Percentiles rank a stretch among this genome's conserved stretches.
phyloP scores from a whole-genome alignment of 2,329 filamentous ascomycete genomes.

The Zalaria obscura region DNA sequence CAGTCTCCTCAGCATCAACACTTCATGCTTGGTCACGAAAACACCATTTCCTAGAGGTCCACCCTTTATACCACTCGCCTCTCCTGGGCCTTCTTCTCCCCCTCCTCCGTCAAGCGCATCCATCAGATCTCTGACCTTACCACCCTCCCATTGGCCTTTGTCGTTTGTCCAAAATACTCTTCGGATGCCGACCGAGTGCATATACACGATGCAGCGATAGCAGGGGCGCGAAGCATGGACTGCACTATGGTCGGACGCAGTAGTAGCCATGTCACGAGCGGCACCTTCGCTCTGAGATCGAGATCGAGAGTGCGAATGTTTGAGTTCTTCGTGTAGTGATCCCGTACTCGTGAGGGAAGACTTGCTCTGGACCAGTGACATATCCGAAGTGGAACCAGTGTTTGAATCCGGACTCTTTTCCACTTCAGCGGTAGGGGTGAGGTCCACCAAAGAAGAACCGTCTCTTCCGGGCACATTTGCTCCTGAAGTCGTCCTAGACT shows the following conservation, averaged over 20 bases:
- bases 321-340: constrained; percentile 36
- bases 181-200: constrained; percentile 38
- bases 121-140: constrained; percentile 35
- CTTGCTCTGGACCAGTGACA: no score
- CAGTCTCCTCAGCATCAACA: constrained; percentile 27
- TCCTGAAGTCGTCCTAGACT: neutral
- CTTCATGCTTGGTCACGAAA: constrained; percentile 40
- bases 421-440: no score
- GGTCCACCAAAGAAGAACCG: no score
- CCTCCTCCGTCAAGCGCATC: constrained; percentile 26
- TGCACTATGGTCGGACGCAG: neutral
- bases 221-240: constrained; percentile 29
- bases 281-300: neutral
- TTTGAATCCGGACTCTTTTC: no score
- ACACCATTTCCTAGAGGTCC: constrained; percentile 19
- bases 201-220: constrained; percentile 38
- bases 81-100: constrained; percentile 11
- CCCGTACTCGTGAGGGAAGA: constrained; percentile 7
- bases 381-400: no score
- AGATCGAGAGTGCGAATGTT: constrained; percentile 8
- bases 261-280: neutral
- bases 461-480: no score
- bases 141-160: constrained; percentile 34
- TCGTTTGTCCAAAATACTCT: constrained; percentile 39
- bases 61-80: constrained; percentile 7